phyloP scores from a whole-genome alignment of 345 rosid genomes.

The Syzygium aromaticum region DNA sequence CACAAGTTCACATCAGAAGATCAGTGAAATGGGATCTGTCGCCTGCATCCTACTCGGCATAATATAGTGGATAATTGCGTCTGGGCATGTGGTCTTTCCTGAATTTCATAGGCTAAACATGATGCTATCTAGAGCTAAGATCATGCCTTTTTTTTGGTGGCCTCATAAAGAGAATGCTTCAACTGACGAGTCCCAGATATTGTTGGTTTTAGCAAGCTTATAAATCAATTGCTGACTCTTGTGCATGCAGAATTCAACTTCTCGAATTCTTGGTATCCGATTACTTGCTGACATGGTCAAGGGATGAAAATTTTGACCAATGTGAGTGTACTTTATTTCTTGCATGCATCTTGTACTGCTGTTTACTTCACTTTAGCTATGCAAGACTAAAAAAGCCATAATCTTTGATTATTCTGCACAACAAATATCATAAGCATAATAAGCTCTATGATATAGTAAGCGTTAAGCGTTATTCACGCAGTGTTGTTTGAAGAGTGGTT shows the following conservation, averaged over 20 bases:
- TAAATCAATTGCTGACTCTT: conserved; percentile 1
- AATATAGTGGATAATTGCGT: neutral
- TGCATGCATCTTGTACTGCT: neutral
- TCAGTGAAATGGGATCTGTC: neutral
- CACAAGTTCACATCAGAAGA: neutral
- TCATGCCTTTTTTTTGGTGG: neutral
- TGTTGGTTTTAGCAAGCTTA: neutral
- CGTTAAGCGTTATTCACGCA: conserved; percentile 13
- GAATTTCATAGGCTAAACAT: neutral
- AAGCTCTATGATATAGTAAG: neutral
- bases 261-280: conserved; percentile 67
- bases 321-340: conserved; percentile 18
- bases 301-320: conserved; percentile 35
- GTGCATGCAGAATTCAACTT: conserved; percentile 64
- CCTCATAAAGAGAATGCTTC: neutral
- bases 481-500: conserved; percentile 74
- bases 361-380: neutral
- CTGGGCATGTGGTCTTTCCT: neutral
- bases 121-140: neutral
- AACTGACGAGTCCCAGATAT: neutral
- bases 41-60: neutral
- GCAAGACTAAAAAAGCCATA: neutral
- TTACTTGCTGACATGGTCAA: conserved; percentile 54
- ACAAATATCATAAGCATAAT: neutral
- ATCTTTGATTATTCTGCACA: neutral